Evolutionary conservation across 164 flowering plant genomes (phyloP).

Genomic region (Stephania yunnanensis): DNA sequence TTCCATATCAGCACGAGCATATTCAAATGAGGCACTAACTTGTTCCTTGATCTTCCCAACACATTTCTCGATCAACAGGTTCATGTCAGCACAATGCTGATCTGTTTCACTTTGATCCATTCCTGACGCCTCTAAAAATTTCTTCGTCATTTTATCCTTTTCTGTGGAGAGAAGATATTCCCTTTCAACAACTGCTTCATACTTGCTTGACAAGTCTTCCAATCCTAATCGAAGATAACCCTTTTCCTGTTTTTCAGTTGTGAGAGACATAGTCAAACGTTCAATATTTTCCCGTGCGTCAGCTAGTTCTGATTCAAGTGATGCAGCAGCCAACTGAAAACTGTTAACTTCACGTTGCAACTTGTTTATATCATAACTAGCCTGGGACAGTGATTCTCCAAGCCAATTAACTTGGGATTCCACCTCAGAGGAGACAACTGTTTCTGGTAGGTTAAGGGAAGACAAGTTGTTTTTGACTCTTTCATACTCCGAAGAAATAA

Average conservation of each 20-base stretch:
- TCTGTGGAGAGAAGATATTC: slow-evolving; percentile 27
- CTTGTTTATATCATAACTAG: slow-evolving; percentile 35
- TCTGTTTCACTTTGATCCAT: slow-evolving; percentile 24
- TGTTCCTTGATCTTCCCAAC: slow-evolving; percentile 48
- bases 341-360: slow-evolving; percentile 39
- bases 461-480: slow-evolving; percentile 43
- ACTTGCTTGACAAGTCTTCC: slow-evolving; percentile 39
- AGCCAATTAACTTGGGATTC: slow-evolving; percentile 56
- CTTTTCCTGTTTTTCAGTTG: slow-evolving; percentile 53
- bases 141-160: slow-evolving; percentile 32
- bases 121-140: slow-evolving; percentile 49
- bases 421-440: slow-evolving; percentile 33
- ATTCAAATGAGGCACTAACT: slow-evolving; percentile 19
- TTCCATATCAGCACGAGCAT: slow-evolving; percentile 31
- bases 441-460: slow-evolving; percentile 50
- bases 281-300: slow-evolving; percentile 46
- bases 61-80: slow-evolving; percentile 41
- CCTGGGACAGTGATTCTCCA: slow-evolving; percentile 44
- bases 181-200: slow-evolving; percentile 38
- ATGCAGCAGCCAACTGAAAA: slow-evolving; percentile 16
- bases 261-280: slow-evolving; percentile 41
- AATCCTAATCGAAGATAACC: slow-evolving; percentile 41
- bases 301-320: slow-evolving; percentile 20
- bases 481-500: slow-evolving; percentile 33
- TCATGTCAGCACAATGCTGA: slow-evolving; percentile 28